These are phyloP conservation scores for Cryptosporidium ubiquitum DNA, from an alignment of 169 alveolate species.

Conservation along the genomic window DNA sequence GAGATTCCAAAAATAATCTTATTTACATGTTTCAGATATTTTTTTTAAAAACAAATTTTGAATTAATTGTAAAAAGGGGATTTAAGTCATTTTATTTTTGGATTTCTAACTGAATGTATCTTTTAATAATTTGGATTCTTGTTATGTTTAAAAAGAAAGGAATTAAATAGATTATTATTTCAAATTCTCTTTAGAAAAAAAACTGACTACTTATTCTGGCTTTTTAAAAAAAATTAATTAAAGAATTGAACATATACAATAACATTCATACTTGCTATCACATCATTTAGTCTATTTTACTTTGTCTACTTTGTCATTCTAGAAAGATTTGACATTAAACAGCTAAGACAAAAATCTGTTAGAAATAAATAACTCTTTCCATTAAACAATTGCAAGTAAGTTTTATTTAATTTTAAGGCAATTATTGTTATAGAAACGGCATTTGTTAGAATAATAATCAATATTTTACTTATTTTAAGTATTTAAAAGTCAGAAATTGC, in stretches of 20 bases:
- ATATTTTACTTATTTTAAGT: background rate
- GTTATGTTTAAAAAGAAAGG: background rate
- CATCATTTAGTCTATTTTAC: background rate
- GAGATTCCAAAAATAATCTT: background rate
- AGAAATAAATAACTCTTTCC: background rate
- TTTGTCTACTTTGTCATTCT: background rate
- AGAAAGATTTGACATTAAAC: background rate
- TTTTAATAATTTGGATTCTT: background rate
- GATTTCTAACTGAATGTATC: background rate
- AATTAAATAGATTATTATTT: background rate
- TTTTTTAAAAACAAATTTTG: background rate
- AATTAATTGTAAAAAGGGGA: background rate
- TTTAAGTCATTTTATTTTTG: background rate
- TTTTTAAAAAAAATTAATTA: background rate
- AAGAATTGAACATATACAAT: background rate
- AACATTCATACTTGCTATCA: background rate
- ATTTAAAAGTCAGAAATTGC: background rate
- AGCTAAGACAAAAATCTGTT: background rate
- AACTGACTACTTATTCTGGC: background rate
- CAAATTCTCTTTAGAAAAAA: background rate
- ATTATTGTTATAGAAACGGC: background rate
- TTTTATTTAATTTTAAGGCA: too few relatives aligned
- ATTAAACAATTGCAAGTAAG: background rate
- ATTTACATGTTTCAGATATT: slow-evolving; percentile 1
- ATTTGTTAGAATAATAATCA: too few relatives aligned